Evolutionary conservation across 73 alveolate species (phyloP), one percentile per base, ranked within the genome.

Genomic region (Paraurostyla sp.): DNA sequence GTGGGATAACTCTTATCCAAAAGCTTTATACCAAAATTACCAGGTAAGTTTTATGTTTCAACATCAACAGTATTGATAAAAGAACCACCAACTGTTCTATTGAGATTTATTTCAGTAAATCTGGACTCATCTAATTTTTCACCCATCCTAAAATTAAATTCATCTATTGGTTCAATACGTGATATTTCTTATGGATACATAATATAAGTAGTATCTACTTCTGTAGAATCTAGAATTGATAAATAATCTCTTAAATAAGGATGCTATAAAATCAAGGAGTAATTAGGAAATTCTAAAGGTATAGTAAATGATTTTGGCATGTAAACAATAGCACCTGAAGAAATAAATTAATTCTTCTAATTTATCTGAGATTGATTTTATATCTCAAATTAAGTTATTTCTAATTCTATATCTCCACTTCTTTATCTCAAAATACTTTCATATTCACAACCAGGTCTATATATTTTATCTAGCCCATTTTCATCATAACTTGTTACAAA

Each of bases 401-500:
- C 91, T 25, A 81, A 40, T 30, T 36, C 87, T 6, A 80, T 76
- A 29, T 83, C 92, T 22, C 95, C 95, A 6, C 86, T 15, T 54
- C 81, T 56, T 20, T 81, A 85, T 57, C 90, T 43, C 9, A 90
- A 30, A n/a, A 57, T 71, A 49, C 82, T 63, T 40, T 90, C 95
- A 40, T 90, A 85, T 52, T 90, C 95, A 29, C 95, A 90, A 0
- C 95, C 92, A 0, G 84, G 91, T 46, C 95, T 81, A 49, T 29
- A 43, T n/a, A 65, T 52, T 40, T 80, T 82, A 20, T 63, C 89
- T 0, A 13, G 60, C 20, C 60, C 51, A 0, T 23, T 46, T 32
- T 90, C 92, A 68, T 48, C 84, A 46, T 69, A 90, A 38, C 15
- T 27, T 22, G 89, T 48, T 63, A 59, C 15, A 0, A 46, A 49